Conservation (phyloP, 208 protist species). For the Kentomonas sorsogonicus region DNA sequence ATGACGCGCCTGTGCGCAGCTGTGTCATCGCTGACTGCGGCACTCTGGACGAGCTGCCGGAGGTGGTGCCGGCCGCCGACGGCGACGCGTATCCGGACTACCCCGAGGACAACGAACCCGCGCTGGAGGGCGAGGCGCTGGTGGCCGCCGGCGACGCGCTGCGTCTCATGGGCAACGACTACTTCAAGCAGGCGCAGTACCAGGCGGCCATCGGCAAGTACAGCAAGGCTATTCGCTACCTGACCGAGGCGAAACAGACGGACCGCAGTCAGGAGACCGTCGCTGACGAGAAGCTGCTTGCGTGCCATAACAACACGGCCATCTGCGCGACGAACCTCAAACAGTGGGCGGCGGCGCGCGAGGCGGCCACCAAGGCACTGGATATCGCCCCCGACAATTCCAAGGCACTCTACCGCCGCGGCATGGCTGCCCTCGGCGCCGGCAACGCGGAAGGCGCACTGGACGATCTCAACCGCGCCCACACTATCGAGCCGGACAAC, state of each 20-base stretch:
- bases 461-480: conserved; percentile 51
- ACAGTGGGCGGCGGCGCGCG: conserved; percentile 44
- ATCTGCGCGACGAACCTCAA: conserved; percentile 69
- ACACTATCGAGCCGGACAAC: conserved; percentile 67
- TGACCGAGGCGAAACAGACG: conserved; percentile 14
- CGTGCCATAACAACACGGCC: conserved; percentile 85
- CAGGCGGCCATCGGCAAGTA: conserved; percentile 78
- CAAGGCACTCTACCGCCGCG: conserved; percentile 86
- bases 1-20: conserved; percentile 63
- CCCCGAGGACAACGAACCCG: conserved; percentile 58
- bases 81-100: conserved; percentile 80
- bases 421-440: conserved; percentile 43
- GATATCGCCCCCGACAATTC: conserved; percentile 66
- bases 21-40: conserved; percentile 83
- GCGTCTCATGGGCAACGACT: conserved; percentile 70
- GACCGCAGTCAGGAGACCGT: conserved; percentile 32
- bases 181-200: conserved; percentile 66
- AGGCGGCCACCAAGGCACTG: conserved; percentile 52
- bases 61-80: conserved; percentile 39
- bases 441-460: conserved; percentile 66
- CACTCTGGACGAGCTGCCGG: conserved; percentile 45
- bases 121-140: conserved; percentile 36
- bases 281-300: conserved; percentile 63
- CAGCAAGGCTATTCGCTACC: conserved; percentile 68
- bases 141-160: conserved; percentile 70